phyloP scores from a whole-genome alignment of 1,284 basidiomycete genomes.

The Ganoderma meredithae region DNA sequence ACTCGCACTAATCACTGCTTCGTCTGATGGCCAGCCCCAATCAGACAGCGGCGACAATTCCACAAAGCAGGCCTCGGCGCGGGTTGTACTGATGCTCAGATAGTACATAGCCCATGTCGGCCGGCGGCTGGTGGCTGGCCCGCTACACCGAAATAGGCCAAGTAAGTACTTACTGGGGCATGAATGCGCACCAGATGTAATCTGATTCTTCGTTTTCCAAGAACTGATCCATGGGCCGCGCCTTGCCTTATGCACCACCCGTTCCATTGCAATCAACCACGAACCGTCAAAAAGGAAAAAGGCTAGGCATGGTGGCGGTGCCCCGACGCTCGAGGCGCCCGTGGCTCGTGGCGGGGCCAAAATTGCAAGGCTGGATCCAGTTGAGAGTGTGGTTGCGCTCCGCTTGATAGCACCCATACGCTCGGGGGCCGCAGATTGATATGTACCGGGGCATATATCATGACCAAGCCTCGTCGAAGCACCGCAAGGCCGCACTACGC shows the following conservation, averaged over 20 bases:
- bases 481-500: background rate
- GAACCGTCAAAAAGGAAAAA: background rate
- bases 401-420: background rate
- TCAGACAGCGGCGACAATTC: background rate
- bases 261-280: background rate
- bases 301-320: slow-evolving; percentile 1
- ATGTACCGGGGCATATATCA: background rate
- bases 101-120: too few species aligned
- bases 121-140: background rate
- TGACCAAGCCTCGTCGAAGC: background rate
- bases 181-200: background rate
- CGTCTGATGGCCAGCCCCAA: background rate
- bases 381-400: background rate
- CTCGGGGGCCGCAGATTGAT: background rate
- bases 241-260: background rate
- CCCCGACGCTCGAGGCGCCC: background rate
- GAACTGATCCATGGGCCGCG: background rate
- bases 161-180: background rate
- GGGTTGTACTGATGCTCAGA: too few species aligned
- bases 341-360: background rate
- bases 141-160: background rate
- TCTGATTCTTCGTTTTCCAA: background rate
- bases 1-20: background rate
- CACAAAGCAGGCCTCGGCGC: too few species aligned
- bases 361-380: slow-evolving; percentile 1